Evolutionary conservation across 176 grass and related monocot genomes (phyloP), one percentile per base, ranked within the genome.

Genomic region (Olyra latifolia): DNA sequence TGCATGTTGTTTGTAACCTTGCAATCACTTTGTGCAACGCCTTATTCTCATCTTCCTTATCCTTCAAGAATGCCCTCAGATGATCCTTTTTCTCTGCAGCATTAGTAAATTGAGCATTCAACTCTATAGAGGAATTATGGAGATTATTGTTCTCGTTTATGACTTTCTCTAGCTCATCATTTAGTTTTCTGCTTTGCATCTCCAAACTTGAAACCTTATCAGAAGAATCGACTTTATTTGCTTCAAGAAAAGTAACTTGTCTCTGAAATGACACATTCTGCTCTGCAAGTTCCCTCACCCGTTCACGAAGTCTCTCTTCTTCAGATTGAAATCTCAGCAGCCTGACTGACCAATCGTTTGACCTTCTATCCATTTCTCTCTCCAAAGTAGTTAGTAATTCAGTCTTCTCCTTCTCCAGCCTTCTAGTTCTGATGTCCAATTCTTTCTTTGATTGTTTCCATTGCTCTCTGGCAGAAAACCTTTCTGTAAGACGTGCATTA

Each of bases 191-290:
- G 44, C 80, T 70, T 69, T 87, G 80, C 20, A 59, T 75, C 72
- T 98, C 88, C 13, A 87, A 86, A 79, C 81, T 86, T 48, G 61
- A 35, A 35, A 77, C 43, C 59, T 69, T 86, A 25, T 42, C 52
- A 44, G 74, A 78, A 40, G 49, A 25, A 22, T 90, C 88, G 48
- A 67, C 72, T 71, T 84, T 87, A 53, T 79, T 83, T 76, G 79
- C 83, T 80, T 94, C 89, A 72, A 92, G 85, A 74, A 61, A 88
- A 71, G 89, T 91, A 84, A 94, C 69, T 74, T 98, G 92, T 87
- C 95, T 92, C 80, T 98, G 95, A 80, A 98, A 87, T 35, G 92
- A 83, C 50, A 98, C 92, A 83, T 98, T 98, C 64, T 98, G 86
- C 68, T 98, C 95, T 48, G 95, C 95, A 53, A 98, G 89, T 89